A percentile compares a stretch with the other conserved stretches of the same genome.
phyloP scores from a whole-genome alignment of 116 monocot species.

The Iris pallida region DNA sequence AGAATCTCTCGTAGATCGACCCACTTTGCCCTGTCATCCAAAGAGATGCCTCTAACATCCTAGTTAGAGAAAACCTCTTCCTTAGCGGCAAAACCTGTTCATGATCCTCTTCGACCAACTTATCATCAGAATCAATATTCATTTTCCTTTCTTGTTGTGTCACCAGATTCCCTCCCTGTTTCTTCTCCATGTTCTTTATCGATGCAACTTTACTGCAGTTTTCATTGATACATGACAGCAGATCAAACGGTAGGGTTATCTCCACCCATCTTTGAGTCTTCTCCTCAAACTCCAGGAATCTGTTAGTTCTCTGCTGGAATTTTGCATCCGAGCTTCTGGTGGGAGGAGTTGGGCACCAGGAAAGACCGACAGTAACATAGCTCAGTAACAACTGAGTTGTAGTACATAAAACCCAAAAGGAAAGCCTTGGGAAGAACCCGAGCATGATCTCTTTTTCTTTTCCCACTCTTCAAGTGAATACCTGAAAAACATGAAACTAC shows the following conservation, averaged over 20 bases:
- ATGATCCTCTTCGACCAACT: conserved; percentile 3
- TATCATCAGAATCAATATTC: neutral
- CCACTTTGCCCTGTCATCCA: conserved; percentile 93
- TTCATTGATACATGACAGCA: conserved; percentile 59
- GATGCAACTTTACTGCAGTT: conserved; percentile 71
- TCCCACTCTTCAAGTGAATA: neutral
- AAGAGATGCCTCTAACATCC: conserved; percentile 73
- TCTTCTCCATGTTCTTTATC: conserved; percentile 31
- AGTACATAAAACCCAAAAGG: neutral
- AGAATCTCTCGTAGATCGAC: conserved; percentile 85
- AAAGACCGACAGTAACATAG: conserved; percentile 11
- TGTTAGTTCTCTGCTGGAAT: conserved; percentile 60
- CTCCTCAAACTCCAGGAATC: conserved; percentile 75
- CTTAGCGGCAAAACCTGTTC: conserved; percentile 52
- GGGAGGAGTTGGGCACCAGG: conserved; percentile 35
- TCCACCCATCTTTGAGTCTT: conserved; percentile 69
- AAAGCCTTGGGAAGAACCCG: neutral
- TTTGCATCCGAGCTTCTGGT: conserved; percentile 20
- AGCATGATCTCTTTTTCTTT: neutral
- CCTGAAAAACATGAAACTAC: neutral
- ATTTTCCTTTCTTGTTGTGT: neutral
- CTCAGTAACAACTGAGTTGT: conserved; percentile 12
- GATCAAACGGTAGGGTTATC: conserved; percentile 60
- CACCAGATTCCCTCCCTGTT: neutral
- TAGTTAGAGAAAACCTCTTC: conserved; percentile 62